A percentile compares a stretch with the other conserved stretches of the same genome.
Conservation (phyloP, 371 early-diverging fungal genomes). For the Mortierella sp. region DNA sequence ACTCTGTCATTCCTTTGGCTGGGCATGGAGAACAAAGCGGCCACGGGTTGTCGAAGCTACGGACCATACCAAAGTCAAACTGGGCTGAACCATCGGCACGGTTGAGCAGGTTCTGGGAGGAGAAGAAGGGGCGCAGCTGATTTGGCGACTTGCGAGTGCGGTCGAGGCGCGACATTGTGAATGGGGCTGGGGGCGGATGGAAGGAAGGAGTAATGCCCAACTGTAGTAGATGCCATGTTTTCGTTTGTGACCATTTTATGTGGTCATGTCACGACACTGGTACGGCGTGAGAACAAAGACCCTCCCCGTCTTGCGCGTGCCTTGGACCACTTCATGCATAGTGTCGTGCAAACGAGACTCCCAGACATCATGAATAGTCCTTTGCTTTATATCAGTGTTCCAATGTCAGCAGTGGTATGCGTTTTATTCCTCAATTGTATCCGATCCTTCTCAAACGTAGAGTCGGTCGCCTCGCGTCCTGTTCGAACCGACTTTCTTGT, state of each 20-base stretch:
- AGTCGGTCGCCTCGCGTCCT: constrained; percentile 41
- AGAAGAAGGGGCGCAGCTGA: constrained; percentile 67
- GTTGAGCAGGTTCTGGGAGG: constrained; percentile 70
- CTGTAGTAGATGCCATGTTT: too few species aligned
- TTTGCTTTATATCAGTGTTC: too few species aligned
- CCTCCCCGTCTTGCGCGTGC: too few species aligned
- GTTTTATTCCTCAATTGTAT: neutral
- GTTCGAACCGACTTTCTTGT: constrained; percentile 44
- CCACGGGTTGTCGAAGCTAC: neutral
- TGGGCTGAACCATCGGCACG: constrained; percentile 88
- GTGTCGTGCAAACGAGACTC: too few species aligned
- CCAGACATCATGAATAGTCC: too few species aligned
- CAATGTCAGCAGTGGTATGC: too few species aligned
- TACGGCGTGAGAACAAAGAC: too few species aligned
- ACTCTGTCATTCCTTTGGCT: neutral
- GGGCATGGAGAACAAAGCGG: neutral
- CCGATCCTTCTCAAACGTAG: constrained; percentile 22
- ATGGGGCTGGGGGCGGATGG: neutral
- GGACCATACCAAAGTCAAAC: constrained; percentile 76
- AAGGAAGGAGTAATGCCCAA: too few species aligned
- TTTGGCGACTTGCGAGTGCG: constrained; percentile 41
- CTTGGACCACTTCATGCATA: too few species aligned
- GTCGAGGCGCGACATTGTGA: constrained; percentile 47
- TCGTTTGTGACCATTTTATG: too few species aligned
- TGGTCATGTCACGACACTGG: too few species aligned